phyloP scores from a whole-genome alignment of 2,329 filamentous ascomycete species.

The Aureobasidium musti region DNA sequence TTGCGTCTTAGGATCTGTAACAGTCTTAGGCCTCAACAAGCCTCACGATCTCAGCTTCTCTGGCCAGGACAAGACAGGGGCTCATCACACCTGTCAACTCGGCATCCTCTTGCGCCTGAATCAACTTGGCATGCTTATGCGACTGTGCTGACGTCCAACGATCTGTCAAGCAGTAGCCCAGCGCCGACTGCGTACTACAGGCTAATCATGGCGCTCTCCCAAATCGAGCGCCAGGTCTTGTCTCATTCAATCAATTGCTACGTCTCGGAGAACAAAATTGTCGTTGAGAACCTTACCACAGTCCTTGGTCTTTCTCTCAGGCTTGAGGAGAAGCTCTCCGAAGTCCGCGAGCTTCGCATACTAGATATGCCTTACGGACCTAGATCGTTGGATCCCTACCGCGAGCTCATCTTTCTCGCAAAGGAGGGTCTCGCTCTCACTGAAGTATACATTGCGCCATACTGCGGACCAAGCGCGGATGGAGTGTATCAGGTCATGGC shows the following conservation, averaged over 20 bases:
- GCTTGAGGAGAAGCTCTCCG: slow-evolving; percentile 78
- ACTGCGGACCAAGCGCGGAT: slow-evolving; percentile 69
- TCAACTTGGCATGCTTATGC: background rate
- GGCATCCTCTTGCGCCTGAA: background rate
- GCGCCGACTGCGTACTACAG: slow-evolving; percentile 18
- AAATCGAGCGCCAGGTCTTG: slow-evolving; percentile 97
- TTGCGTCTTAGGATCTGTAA: too few relatives aligned
- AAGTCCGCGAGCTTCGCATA: slow-evolving; percentile 78
- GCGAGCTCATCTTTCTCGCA: slow-evolving; percentile 93
- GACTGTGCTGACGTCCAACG: background rate
- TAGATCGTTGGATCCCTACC: slow-evolving; percentile 78
- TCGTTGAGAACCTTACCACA: slow-evolving; percentile 83
- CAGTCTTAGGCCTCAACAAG: background rate
- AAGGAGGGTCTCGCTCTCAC: slow-evolving; percentile 86
- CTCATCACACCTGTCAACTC: background rate
- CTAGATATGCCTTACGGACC: slow-evolving; percentile 78
- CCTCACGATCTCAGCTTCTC: background rate
- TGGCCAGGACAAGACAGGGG: background rate
- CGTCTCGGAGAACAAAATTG: slow-evolving; percentile 74
- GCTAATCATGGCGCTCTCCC: slow-evolving; percentile 80
- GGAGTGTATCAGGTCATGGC: slow-evolving; percentile 82
- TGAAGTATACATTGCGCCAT: slow-evolving; percentile 79
- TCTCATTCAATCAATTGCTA: slow-evolving; percentile 74
- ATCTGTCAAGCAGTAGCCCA: background rate
- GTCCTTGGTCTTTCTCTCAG: slow-evolving; percentile 88